These are phyloP conservation scores for Zopfia rhizophila DNA, from an alignment of 2,329 filamentous ascomycete genomes.

Conservation along the genomic window DNA sequence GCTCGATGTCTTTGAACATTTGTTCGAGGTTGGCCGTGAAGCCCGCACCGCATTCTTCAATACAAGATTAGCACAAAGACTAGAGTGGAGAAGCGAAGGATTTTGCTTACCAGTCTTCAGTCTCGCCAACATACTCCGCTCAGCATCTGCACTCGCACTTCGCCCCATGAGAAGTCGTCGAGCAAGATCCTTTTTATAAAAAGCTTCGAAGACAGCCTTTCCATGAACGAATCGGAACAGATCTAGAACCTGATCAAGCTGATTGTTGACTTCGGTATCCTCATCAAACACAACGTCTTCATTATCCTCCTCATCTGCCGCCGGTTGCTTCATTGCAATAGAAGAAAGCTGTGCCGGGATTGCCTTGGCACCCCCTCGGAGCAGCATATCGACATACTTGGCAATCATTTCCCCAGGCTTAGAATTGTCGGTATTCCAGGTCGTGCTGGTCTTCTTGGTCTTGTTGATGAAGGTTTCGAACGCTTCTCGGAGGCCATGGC, in stretches of 20 bases:
- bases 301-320: conserved; percentile 69
- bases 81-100: not conserved
- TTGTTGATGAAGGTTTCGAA: conserved; percentile 96
- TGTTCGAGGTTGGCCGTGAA: conserved; percentile 98
- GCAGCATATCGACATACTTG: conserved; percentile 90
- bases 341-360: conserved; percentile 76
- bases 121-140: conserved; percentile 92
- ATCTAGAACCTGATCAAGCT: conserved; percentile 91
- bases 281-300: conserved; percentile 79
- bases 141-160: conserved; percentile 93
- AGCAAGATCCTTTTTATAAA: conserved; percentile 98
- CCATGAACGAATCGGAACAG: conserved; percentile 97
- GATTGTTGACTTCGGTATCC: conserved; percentile 88
- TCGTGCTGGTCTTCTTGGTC: conserved; percentile 73
- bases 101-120: conserved; percentile 72
- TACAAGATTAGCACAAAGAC: conserved; percentile 18
- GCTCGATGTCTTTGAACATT: conserved; percentile 99
- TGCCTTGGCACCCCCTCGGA: conserved; percentile 87
- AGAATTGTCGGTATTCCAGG: conserved; percentile 84
- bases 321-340: conserved; percentile 64
- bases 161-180: conserved; percentile 88
- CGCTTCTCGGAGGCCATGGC: conserved; percentile 81
- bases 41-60: conserved; percentile 82
- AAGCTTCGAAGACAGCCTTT: conserved; percentile 97
- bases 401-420: conserved; percentile 99